Evolutionary conservation across 2,329 filamentous ascomycete species (phyloP).

Genomic region (Didymella pomorum): DNA sequence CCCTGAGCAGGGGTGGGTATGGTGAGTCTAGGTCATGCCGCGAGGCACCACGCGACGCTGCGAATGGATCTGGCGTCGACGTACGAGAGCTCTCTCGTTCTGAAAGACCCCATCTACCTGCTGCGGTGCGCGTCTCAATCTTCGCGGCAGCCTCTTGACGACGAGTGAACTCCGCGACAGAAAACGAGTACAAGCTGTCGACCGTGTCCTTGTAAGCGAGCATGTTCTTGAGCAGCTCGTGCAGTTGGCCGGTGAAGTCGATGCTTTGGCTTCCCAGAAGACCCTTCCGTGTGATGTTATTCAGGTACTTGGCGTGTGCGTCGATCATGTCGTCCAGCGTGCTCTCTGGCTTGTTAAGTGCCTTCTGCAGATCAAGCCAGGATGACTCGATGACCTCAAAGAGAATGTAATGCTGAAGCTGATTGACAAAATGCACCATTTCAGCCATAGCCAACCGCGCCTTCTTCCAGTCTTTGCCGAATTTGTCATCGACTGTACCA

Average conservation of each 20-base stretch:
- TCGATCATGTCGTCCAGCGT: slow-evolving; percentile 95
- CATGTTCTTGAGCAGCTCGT: slow-evolving; percentile 93
- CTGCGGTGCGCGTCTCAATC: slow-evolving; percentile 70
- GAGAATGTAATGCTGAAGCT: slow-evolving; percentile 97
- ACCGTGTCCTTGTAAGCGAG: slow-evolving; percentile 91
- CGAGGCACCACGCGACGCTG: slow-evolving; percentile 32
- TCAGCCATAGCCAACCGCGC: slow-evolving; percentile 90
- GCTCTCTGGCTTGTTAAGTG: slow-evolving; percentile 82
- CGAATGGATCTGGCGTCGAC: slow-evolving; percentile 25
- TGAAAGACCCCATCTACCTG: slow-evolving; percentile 69
- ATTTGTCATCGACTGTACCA: slow-evolving; percentile 74
- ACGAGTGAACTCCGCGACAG: slow-evolving; percentile 89
- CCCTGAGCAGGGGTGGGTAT: slow-evolving; percentile 51
- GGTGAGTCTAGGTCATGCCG: slow-evolving; percentile 52
- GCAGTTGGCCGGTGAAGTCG: slow-evolving; percentile 87
- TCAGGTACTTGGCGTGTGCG: slow-evolving; percentile 89
- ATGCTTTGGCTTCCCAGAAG: slow-evolving; percentile 76
- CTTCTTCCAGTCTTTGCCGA: slow-evolving; percentile 85
- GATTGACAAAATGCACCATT: slow-evolving; percentile 98
- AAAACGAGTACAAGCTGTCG: slow-evolving; percentile 93
- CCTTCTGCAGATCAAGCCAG: slow-evolving; percentile 88
- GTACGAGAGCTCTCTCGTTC: slow-evolving; percentile 55
- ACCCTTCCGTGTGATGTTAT: slow-evolving; percentile 94
- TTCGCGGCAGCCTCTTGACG: slow-evolving; percentile 85
- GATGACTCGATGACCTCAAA: slow-evolving; percentile 98